phyloP scores from a whole-genome alignment of 352 stramenopile genomes.

The Phytophthora cryptogea region DNA sequence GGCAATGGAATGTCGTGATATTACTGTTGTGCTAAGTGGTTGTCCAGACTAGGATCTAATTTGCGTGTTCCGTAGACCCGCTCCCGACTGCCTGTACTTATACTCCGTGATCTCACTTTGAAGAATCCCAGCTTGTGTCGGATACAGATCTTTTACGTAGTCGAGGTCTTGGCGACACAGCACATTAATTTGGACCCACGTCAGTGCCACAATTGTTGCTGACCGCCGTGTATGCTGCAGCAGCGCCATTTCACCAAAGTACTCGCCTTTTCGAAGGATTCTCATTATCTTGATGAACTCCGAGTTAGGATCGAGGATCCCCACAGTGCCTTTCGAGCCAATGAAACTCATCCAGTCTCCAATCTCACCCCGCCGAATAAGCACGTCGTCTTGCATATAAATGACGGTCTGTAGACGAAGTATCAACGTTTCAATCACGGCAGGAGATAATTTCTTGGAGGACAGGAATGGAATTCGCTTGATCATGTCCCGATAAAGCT shows the following conservation, averaged over 20 bases:
- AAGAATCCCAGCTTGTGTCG: conserved; percentile 55
- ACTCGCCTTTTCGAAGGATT: conserved; percentile 72
- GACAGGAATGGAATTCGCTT: conserved; percentile 72
- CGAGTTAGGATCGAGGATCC: conserved; percentile 62
- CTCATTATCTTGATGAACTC: conserved; percentile 55
- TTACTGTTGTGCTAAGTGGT: too few species aligned
- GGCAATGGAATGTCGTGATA: too few species aligned
- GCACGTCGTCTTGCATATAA: conserved; percentile 77
- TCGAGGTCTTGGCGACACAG: conserved; percentile 63
- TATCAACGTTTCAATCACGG: conserved; percentile 70
- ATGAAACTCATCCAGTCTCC: conserved; percentile 85
- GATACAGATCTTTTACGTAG: conserved; percentile 66
- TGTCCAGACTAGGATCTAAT: too few species aligned
- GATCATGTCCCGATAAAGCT: conserved; percentile 74
- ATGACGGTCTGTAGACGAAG: conserved; percentile 66
- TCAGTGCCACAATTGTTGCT: conserved; percentile 65
- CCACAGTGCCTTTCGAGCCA: conserved; percentile 67
- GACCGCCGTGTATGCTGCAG: conserved; percentile 68
- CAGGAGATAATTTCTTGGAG: conserved; percentile 50
- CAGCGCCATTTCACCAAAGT: conserved; percentile 80
- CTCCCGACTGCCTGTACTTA: conserved; percentile 61
- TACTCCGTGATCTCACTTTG: conserved; percentile 80
- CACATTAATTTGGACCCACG: conserved; percentile 81
- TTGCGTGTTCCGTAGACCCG: conserved; percentile 3
- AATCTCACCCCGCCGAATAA: conserved; percentile 70